These are phyloP conservation scores for Carallia pectinifolia DNA, from an alignment of 345 rosid species.

Conservation along the genomic window DNA sequence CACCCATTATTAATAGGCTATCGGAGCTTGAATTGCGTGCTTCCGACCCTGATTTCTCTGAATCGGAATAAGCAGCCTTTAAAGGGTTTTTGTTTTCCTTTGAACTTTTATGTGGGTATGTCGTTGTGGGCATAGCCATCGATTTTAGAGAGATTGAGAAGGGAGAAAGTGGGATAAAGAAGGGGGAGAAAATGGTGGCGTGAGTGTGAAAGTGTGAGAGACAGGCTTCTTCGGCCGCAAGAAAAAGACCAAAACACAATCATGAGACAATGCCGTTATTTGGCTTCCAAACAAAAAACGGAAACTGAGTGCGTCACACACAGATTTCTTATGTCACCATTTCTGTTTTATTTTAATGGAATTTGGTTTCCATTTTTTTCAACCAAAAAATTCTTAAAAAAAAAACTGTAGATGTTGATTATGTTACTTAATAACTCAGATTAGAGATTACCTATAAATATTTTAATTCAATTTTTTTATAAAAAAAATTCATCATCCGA, in stretches of 20 bases:
- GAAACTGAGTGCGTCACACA: background rate
- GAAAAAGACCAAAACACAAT: slow-evolving; percentile 27
- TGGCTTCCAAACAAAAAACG: slow-evolving; percentile 31
- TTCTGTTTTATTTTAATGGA: background rate
- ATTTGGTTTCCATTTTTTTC: too few relatives aligned
- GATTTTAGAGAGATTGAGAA: background rate
- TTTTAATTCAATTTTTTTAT: too few relatives aligned
- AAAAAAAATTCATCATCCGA: too few relatives aligned
- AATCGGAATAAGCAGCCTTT: background rate
- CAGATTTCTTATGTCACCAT: background rate
- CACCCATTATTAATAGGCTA: background rate
- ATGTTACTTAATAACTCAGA: too few relatives aligned
- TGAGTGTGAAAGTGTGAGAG: background rate
- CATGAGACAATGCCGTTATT: slow-evolving; percentile 39
- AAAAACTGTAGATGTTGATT: too few relatives aligned
- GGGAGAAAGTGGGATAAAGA: background rate
- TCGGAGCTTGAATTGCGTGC: slow-evolving; percentile 15
- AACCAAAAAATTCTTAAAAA: too few relatives aligned
- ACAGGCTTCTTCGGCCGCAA: background rate
- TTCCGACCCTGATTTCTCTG: slow-evolving; percentile 10
- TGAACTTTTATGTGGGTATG: background rate
- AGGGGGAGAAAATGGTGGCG: background rate
- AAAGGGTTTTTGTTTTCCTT: too few relatives aligned
- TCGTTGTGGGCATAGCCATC: background rate
- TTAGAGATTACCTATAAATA: too few relatives aligned